Base-by-base conservation (phyloP, 2,329 filamentous ascomycete species). In the Bisporella sp. region DNA sequence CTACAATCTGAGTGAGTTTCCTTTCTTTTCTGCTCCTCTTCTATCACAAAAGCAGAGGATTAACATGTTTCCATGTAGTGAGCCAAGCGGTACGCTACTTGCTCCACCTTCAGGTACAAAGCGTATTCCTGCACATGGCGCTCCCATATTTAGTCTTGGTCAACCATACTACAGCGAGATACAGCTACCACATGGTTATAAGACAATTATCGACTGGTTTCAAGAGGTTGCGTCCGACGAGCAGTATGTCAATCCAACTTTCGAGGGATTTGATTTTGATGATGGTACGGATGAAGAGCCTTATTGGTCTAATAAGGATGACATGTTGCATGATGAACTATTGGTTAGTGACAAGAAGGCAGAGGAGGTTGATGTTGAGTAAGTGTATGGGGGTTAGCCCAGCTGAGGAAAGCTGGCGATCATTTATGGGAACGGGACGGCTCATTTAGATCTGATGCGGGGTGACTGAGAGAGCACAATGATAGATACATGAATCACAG, bases 101-200 rank as follows among this genome's bases (percentile, higher is more conserved):
- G 69, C 76, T 0, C 76, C 77, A 0, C 70, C 77, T 1, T 62
- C 71, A 1, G 75, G 77, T 6, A 39, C 11, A 12, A 54, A 55
- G 11, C 13, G 37, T n/a, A 30, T 59, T 21, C 47, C 71, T 0
- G 57, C 66, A 8, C 71, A 77, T 41, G 84, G 85, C 5, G 85
- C 80, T 56, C 85, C 85, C 4, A 76, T 82, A 54, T 85, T 85
- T 66, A 84, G 84, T n/a, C 78, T 83, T 1, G 84, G 84, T 4
- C 80, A 86, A 54, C 59, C 68, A 1, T 62, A 73, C 33, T 73
- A 81, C 60, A 69, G 70, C 6, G 87, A 95, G 64, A 71, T 73
- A 37, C 76, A 88, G 54, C 74, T 91, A 47, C 71, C 84, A 9
- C 65, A 64, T 8, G 75, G 78, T 0, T 76, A 79, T 55, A 59